Evolutionary conservation across 139 green algal genomes (phyloP), one percentile per base, ranked within the genome.

Genomic region (Nannochloris sp.): DNA sequence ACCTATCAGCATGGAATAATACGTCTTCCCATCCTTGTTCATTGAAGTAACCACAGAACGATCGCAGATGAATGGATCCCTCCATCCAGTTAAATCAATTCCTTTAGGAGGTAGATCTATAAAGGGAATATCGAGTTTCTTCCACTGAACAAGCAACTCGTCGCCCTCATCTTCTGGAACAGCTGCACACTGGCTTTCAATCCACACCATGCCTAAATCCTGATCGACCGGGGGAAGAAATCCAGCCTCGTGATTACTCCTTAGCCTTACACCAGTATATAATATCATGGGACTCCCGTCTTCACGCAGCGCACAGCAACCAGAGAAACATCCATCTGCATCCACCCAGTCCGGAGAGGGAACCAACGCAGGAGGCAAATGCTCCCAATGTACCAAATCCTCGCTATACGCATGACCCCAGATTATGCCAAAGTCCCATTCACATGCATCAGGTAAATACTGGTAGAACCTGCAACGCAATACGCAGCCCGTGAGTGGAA

Each of bases 321-420:
- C 87, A 24, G 78, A 87, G 68, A 91, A 95, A 70, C 87, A 95
- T 23, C 87, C 87, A 37, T 89, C 85, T 7, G 86, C 76, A 70
- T 95, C 87, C 3, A 70, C 46, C 27, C 79, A 65, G 27, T 79
- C 80, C 7, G 75, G 75, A 2, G 74, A 88, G 23, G 87, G 87
- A 57, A 78, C 53, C 14, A 95, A 62, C n/a, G 86, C 86, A 16
- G 75, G 74, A 14, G 84, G 79, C 53, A 89, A 60, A 54, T 87
- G 78, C 56, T 77, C 57, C 87, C 87, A 95, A 58, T 69, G 69
- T 7, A 88, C 81, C 37, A 92, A 68, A 53, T 89, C 81, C 25
- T 79, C 55, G 62, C 73, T 87, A 18, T 85, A 76, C 1, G 78
- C 76, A 61, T 95, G 87, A 46, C 87, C 86, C 87, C 87, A 95